A percentile compares a stretch with the other conserved stretches of the same genome.
Evolutionary conservation across 495 filamentous ascomycete genomes (phyloP).

Genomic region (Pyronema domesticum): DNA sequence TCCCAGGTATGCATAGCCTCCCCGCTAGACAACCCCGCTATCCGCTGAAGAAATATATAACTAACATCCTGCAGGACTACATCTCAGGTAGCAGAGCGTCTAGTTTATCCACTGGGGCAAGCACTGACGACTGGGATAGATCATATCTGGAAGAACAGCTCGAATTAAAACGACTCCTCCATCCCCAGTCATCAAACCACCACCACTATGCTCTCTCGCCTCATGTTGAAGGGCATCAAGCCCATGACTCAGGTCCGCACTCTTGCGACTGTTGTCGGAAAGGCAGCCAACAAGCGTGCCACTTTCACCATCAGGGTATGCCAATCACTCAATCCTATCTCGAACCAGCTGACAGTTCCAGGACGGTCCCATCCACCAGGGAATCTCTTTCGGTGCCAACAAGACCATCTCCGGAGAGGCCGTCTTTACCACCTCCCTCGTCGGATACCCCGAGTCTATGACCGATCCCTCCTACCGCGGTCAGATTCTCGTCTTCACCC

Average conservation of each 20-base stretch:
- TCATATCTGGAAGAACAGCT: conserved; percentile 94
- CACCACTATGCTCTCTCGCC: conserved; percentile 30
- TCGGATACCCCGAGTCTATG: conserved; percentile 94
- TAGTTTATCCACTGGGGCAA: neutral
- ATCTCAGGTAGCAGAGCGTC: conserved; percentile 54
- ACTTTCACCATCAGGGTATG: conserved; percentile 84
- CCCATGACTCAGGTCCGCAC: conserved; percentile 36
- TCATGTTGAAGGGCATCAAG: conserved; percentile 33
- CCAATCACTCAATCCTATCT: conserved; percentile 2
- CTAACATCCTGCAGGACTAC: conserved; percentile 49
- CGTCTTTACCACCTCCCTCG: conserved; percentile 52
- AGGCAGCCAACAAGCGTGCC: conserved; percentile 49
- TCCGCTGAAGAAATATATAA: neutral
- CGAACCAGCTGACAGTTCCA: conserved; percentile 30
- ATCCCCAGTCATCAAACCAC: conserved; percentile 9
- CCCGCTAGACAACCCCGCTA: conserved; percentile 6
- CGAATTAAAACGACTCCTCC: conserved; percentile 40
- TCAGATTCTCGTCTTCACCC: conserved; percentile 95
- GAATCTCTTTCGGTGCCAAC: conserved; percentile 83
- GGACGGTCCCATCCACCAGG: conserved; percentile 75
- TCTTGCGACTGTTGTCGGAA: conserved; percentile 54
- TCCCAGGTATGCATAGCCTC: conserved; percentile 49
- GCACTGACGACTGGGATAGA: conserved; percentile 33
- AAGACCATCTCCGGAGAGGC: conserved; percentile 87
- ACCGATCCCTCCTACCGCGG: conserved; percentile 98